phyloP scores from a whole-genome alignment of 140 eudicot genomes.

The Cichorium intybus region DNA sequence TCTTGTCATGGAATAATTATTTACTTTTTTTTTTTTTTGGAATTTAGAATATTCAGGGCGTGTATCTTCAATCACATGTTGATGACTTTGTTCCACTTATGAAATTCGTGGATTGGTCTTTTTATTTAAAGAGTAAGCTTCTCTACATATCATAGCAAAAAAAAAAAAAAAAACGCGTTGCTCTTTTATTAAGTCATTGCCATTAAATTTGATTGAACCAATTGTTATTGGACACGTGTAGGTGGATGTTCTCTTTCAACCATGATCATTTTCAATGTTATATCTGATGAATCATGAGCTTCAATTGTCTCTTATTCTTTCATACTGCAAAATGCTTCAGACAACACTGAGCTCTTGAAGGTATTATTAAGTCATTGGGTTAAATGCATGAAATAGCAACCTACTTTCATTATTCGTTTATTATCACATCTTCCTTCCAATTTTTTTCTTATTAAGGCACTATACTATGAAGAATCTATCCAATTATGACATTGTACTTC shows the following conservation, averaged over 20 bases:
- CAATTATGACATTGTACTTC: no score
- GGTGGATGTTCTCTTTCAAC: conserved; percentile 41
- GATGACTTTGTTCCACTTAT: conserved; percentile 35
- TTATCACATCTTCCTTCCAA: no score
- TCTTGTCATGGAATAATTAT: not conserved
- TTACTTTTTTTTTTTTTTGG: not conserved
- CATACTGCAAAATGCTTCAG: conserved; percentile 17
- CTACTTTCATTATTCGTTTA: no score
- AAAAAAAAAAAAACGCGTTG: no score
- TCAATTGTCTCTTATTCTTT: conserved; percentile 29
- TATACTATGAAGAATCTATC: not conserved
- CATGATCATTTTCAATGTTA: conserved; percentile 30
- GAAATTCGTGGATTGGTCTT: conserved; percentile 34
- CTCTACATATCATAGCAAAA: no score
- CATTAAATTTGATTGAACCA: conserved; percentile 11
- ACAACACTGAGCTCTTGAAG: conserved; percentile 33
- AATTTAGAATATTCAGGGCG: conserved; percentile 22
- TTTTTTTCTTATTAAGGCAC: no score
- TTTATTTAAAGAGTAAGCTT: conserved; percentile 38
- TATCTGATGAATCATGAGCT: conserved; percentile 35
- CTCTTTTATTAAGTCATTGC: not conserved
- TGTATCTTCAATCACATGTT: conserved; percentile 27
- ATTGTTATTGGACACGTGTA: conserved; percentile 16
- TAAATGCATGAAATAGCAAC: no score
- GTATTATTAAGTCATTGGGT: no score